phyloP scores from a whole-genome alignment of 2,329 filamentous ascomycete species.

The Microsporum canis region DNA sequence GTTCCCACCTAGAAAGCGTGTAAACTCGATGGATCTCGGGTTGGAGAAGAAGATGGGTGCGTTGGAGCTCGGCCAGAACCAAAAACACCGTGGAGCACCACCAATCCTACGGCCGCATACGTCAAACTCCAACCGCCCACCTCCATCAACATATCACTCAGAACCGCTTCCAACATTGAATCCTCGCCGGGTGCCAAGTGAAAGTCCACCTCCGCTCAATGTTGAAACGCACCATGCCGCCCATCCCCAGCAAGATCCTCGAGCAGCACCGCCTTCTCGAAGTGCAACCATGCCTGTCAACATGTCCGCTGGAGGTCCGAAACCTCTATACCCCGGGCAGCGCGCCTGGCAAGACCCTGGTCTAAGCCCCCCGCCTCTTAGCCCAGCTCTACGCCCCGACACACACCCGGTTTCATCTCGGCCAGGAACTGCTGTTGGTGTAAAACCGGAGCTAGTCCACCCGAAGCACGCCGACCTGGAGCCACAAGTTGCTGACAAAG shows the following conservation, averaged over 20 bases:
- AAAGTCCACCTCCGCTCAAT: not conserved
- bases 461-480: constrained; percentile 4
- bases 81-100: constrained; percentile 18
- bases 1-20: constrained; percentile 25
- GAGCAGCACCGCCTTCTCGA: constrained; percentile 17
- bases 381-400: constrained; percentile 8
- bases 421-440: constrained; percentile 20
- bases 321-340: constrained; percentile 28
- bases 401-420: constrained; percentile 15
- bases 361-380: constrained; percentile 9
- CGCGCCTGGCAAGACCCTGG: constrained; percentile 24
- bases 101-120: constrained; percentile 28
- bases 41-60: constrained; percentile 31
- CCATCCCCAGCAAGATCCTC: constrained; percentile 14
- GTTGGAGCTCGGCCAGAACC: constrained; percentile 24
- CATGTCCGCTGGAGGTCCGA: constrained; percentile 11
- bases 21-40: constrained; percentile 24
- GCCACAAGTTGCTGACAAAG: constrained; percentile 1
- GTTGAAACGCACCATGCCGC: constrained; percentile 1
- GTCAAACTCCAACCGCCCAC: constrained; percentile 27
- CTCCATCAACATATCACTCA: constrained; percentile 19
- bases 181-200: not conserved
- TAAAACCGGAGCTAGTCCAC: constrained; percentile 13
- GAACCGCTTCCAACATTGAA: constrained; percentile 8
- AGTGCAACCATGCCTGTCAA: constrained; percentile 30